A percentile compares a stretch with the other conserved stretches of the same genome.
These are phyloP conservation scores for Melaleuca alternifolia DNA, from an alignment of 345 rosid species.

Conservation along the genomic window DNA sequence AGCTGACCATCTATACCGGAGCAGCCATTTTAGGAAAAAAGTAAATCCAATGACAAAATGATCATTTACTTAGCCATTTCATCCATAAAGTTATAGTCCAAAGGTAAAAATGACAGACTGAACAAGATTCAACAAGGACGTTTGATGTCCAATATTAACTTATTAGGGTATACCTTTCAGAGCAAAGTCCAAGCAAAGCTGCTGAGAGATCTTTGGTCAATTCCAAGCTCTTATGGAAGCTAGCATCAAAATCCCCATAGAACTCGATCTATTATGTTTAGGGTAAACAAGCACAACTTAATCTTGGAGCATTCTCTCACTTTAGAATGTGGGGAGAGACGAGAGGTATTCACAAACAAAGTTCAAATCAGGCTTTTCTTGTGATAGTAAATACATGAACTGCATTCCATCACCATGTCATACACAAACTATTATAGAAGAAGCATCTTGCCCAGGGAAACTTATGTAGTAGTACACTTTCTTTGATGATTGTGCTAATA, in stretches of 20 bases:
- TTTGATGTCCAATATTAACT: neutral
- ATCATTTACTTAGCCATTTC: neutral
- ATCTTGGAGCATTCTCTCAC: neutral
- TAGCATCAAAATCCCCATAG: slow-evolving; percentile 82
- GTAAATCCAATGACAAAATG: neutral
- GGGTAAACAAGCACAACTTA: neutral
- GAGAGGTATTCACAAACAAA: neutral
- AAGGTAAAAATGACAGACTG: neutral
- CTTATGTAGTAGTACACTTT: neutral
- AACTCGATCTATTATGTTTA: slow-evolving; percentile 52
- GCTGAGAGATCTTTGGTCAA: slow-evolving; percentile 78
- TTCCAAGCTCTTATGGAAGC: slow-evolving; percentile 86
- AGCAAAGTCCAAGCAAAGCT: slow-evolving; percentile 82
- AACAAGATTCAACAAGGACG: neutral
- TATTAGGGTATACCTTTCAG: slow-evolving; percentile 39
- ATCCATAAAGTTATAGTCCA: neutral
- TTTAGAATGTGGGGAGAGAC: neutral
- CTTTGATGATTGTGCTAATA: neutral
- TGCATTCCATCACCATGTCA: neutral
- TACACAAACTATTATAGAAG: neutral
- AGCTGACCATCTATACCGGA: slow-evolving; percentile 69
- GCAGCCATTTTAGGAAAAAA: neutral
- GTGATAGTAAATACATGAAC: neutral
- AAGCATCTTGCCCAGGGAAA: neutral
- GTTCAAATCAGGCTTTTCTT: neutral